Evolutionary conservation across 2,329 filamentous ascomycete species (phyloP), one percentile per base, ranked within the genome.

Genomic region (Pseudogymnoascus sp.): DNA sequence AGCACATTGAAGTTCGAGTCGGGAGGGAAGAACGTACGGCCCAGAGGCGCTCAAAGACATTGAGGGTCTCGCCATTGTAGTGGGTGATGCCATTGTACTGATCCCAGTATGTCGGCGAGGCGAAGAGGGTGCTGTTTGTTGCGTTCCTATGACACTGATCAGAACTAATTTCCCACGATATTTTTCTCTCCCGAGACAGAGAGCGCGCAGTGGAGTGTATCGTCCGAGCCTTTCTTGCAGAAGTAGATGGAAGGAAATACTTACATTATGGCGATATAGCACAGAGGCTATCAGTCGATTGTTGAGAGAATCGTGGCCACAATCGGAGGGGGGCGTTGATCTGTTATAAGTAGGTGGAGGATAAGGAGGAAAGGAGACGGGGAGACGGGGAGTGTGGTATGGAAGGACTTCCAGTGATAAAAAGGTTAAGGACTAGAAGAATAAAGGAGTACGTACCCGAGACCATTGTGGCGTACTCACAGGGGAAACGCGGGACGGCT

Each of bases 31-130:
- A 65, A 84, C 84, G 73, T 81, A 87, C 85, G 60, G 90, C 89
- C 95, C 95, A 99, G 69, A 96, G 82, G 73, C 88, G 88, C 82
- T 99, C 95, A 72, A 87, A 80, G 67, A 91, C 82, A 77, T 91
- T 97, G 73, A 99, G 86, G 69, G 92, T 85, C 64, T 73, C 70
- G 46, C 96, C 84, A 84, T 96, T 95, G 82, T 85, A 83, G 74
- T 86, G 86, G 72, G 83, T 79, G 22, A 88, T 81, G 73, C 87
- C 84, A 67, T 87, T 83, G 71, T 85, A 81, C 66, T 88, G 83
- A 68, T 76, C 78, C 41, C 84, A 76, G 73, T 85, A 85, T 63
- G 71, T 72, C 7, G 68, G n/a, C 46, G 26, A 7, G 46, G 46
- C 46, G 26, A 53, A 43, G 8, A 43, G 16, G 10, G 40, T 43